These are phyloP conservation scores for Leptomonas seymouri DNA, from an alignment of 208 protist species.

Conservation along the genomic window DNA sequence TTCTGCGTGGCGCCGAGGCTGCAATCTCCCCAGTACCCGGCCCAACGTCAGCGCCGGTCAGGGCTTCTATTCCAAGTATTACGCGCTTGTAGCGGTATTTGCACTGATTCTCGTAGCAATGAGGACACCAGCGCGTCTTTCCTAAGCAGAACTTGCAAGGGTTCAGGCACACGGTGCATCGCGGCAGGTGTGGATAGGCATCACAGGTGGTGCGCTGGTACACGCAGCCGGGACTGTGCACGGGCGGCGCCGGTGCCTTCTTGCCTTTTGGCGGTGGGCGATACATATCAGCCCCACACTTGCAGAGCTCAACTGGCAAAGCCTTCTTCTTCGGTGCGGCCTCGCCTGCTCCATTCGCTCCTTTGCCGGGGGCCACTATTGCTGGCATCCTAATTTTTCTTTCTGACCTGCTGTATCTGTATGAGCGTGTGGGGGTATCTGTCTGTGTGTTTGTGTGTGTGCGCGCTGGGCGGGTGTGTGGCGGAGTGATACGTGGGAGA, in stretches of 20 bases:
- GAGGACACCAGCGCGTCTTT: slow-evolving; percentile 82
- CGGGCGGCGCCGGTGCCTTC: slow-evolving; percentile 46
- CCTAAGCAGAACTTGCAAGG: slow-evolving; percentile 79
- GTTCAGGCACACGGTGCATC: slow-evolving; percentile 67
- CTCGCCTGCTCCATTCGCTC: slow-evolving; percentile 39
- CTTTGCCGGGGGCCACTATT: slow-evolving; percentile 22
- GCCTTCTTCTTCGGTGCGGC: slow-evolving; percentile 69
- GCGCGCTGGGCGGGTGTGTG: slow-evolving; percentile 1
- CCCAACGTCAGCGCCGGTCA: slow-evolving; percentile 23
- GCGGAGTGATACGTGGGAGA: neutral
- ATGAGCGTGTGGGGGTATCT: neutral
- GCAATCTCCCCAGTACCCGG: slow-evolving; percentile 14
- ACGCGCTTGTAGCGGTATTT: slow-evolving; percentile 74
- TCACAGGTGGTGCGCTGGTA: slow-evolving; percentile 87
- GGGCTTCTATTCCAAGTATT: slow-evolving; percentile 58
- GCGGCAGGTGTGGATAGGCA: slow-evolving; percentile 79
- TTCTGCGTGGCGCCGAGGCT: neutral
- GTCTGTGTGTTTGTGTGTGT: slow-evolving; percentile 4
- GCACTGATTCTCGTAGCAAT: slow-evolving; percentile 89
- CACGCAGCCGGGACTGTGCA: slow-evolving; percentile 69
- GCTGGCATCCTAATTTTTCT: slow-evolving; percentile 18
- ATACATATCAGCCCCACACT: slow-evolving; percentile 86
- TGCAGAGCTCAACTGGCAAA: slow-evolving; percentile 75
- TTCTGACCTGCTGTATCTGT: neutral
- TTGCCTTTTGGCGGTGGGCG: slow-evolving; percentile 84